These are phyloP conservation scores for Amylocarpus encephaloides DNA, from an alignment of 2,329 filamentous ascomycete species.

Conservation along the genomic window DNA sequence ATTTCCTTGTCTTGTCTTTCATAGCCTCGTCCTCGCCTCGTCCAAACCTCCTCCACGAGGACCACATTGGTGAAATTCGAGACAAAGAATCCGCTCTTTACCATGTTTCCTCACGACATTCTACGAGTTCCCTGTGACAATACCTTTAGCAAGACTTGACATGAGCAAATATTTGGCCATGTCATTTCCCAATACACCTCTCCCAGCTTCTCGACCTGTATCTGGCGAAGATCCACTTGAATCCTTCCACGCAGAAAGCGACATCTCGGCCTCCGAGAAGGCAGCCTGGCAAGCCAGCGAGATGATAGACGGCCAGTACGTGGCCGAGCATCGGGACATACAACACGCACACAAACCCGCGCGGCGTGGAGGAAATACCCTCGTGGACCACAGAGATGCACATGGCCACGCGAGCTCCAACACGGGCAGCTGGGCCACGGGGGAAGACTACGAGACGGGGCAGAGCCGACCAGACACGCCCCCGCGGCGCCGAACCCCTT, in stretches of 20 bases:
- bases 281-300: too few relatives aligned
- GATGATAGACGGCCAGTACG: too few relatives aligned
- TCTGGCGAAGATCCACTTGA: too few relatives aligned
- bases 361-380: too few relatives aligned
- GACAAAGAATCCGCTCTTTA: background rate
- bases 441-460: background rate
- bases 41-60: background rate
- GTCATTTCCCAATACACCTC: background rate
- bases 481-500: slow-evolving; percentile 4
- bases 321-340: too few relatives aligned
- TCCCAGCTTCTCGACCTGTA: background rate
- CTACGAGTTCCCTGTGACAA: background rate
- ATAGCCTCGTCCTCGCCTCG: background rate
- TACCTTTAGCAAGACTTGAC: background rate
- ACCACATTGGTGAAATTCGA: background rate
- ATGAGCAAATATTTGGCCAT: background rate
- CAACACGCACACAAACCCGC: too few relatives aligned
- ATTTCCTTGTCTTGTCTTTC: background rate
- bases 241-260: too few relatives aligned
- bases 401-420: background rate
- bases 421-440: background rate
- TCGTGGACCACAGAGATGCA: background rate
- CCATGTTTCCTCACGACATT: background rate
- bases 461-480: background rate
- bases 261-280: too few relatives aligned